Conservation (phyloP, 2,329 filamentous ascomycete species). For the Microsporum ferrugineum region DNA sequence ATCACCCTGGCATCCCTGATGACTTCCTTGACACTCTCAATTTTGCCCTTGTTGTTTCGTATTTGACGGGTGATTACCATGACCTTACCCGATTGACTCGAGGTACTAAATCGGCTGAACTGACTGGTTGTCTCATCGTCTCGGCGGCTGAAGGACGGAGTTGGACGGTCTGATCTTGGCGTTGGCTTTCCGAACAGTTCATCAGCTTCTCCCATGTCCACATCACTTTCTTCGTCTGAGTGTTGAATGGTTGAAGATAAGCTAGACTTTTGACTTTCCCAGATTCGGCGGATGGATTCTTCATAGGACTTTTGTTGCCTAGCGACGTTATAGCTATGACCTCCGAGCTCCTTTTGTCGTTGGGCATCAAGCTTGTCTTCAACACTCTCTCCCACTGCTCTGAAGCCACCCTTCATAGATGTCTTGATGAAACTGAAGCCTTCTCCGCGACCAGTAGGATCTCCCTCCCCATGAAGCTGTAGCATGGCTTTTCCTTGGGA, state of each 20-base stretch:
- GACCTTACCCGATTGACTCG: conserved; percentile 57
- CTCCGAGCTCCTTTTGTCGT: conserved; percentile 55
- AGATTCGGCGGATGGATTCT: conserved; percentile 80
- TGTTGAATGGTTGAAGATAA: conserved; percentile 63
- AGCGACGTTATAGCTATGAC: conserved; percentile 95
- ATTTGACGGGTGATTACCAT: conserved; percentile 63
- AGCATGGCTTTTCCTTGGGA: conserved; percentile 95
- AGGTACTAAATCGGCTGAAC: conserved; percentile 59
- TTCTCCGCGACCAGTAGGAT: conserved; percentile 84
- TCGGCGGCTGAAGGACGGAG: conserved; percentile 43
- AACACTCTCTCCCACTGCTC: conserved; percentile 76
- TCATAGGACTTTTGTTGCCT: conserved; percentile 88
- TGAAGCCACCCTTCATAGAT: conserved; percentile 97
- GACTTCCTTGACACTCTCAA: conserved; percentile 47
- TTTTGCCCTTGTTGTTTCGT: conserved; percentile 52
- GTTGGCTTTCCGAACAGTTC: conserved; percentile 44
- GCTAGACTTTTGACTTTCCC: conserved; percentile 74
- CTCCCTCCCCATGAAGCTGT: conserved; percentile 82
- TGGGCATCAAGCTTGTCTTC: conserved; percentile 79
- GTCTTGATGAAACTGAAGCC: conserved; percentile 97
- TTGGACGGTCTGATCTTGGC: conserved; percentile 51
- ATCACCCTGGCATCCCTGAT: conserved; percentile 78
- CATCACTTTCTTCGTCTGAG: conserved; percentile 61
- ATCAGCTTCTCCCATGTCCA: conserved; percentile 41
- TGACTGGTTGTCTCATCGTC: conserved; percentile 71